These are phyloP conservation scores for Vigna reflexopilosa DNA, from an alignment of 306 rosid species.

Conservation along the genomic window DNA sequence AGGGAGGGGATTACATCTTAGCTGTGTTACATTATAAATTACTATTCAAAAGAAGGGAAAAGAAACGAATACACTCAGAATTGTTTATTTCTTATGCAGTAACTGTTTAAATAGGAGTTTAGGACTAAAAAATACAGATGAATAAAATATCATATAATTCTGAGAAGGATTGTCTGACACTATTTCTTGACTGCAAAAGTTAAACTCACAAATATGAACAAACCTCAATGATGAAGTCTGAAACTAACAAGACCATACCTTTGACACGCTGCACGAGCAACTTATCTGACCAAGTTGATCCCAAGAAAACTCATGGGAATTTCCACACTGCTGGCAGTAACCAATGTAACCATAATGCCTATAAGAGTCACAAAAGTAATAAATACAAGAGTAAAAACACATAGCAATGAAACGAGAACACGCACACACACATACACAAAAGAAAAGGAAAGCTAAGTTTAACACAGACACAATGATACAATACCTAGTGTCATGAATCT, in stretches of 20 bases:
- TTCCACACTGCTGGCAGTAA: conserved; percentile 78
- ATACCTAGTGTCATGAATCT: conserved; percentile 72
- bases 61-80: conserved; percentile 28
- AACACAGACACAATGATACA: conserved; percentile 9
- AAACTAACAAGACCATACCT: conserved; percentile 54
- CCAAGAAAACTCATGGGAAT: conserved; percentile 80
- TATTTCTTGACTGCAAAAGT: background rate
- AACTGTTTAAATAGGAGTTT: conserved; percentile 25
- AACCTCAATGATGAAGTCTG: conserved; percentile 17
- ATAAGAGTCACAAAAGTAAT: conserved; percentile 9
- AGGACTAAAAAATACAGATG: background rate
- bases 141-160: conserved; percentile 28
- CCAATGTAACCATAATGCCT: conserved; percentile 84
- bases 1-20: conserved; percentile 11
- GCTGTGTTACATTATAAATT: conserved; percentile 10
- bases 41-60: conserved; percentile 36
- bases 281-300: conserved; percentile 72
- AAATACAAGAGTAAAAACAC: conserved; percentile 17
- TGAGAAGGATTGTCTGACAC: background rate
- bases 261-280: conserved; percentile 71
- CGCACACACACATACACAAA: background rate
- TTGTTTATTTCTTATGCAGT: conserved; percentile 3
- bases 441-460: background rate
- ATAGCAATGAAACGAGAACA: background rate
- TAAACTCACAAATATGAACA: conserved; percentile 12